Percentiles rank a stretch among this genome's conserved stretches.
Evolutionary conservation across 495 filamentous ascomycete species (phyloP).

Genomic region (Lasiosphaeriaceae sp.): DNA sequence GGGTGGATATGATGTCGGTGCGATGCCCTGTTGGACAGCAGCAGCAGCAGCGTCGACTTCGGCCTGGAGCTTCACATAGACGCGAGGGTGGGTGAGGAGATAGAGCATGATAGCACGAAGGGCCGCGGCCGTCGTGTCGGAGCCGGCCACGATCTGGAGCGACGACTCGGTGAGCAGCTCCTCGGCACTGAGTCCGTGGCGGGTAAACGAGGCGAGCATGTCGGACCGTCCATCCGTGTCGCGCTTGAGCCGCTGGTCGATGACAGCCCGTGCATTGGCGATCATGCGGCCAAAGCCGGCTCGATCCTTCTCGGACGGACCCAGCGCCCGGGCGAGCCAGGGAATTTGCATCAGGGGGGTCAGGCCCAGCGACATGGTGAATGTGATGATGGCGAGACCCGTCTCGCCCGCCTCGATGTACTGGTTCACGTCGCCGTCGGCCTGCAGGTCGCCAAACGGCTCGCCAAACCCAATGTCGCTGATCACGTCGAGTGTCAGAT

Average conservation of each 20-base stretch:
- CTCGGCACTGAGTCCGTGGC: constrained; percentile 39
- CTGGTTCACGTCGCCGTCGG: constrained; percentile 52
- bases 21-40: no score
- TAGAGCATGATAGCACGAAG: constrained; percentile 53
- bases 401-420: constrained; percentile 49
- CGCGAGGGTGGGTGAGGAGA: constrained; percentile 40
- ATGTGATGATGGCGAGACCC: constrained; percentile 44
- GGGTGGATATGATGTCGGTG: no score
- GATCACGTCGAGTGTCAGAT: constrained; percentile 61
- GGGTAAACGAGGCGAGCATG: constrained; percentile 46
- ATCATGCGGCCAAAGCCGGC: constrained; percentile 23
- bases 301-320: constrained; percentile 23
- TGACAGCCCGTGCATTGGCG: constrained; percentile 12
- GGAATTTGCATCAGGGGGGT: constrained; percentile 9
- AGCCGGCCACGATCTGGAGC: constrained; percentile 39
- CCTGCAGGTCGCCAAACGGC: constrained; percentile 58
- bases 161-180: constrained; percentile 36
- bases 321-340: background rate
- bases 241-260: constrained; percentile 23
- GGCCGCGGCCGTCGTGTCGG: constrained; percentile 59
- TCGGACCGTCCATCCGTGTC: constrained; percentile 24
- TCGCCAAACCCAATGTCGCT: constrained; percentile 58
- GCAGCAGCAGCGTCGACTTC: constrained; percentile 47
- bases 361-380: constrained; percentile 25
- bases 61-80: constrained; percentile 42